phyloP scores from a whole-genome alignment of 164 flowering plant species.

The Annona squamosa region DNA sequence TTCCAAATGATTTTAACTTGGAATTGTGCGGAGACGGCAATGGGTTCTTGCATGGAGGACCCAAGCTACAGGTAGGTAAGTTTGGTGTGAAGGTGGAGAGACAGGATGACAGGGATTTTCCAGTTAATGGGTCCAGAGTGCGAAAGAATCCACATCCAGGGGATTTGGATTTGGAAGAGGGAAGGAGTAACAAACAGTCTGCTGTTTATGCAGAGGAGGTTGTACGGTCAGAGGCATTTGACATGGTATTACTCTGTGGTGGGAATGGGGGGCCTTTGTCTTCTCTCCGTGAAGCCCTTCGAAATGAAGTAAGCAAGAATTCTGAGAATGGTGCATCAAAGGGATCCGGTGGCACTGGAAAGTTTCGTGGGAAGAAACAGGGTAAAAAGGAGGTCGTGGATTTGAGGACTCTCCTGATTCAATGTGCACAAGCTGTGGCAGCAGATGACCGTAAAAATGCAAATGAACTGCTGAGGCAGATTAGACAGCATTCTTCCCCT shows the following conservation, averaged over 20 bases:
- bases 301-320: slow-evolving; percentile 27
- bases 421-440: slow-evolving; percentile 80
- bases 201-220: slow-evolving; percentile 36
- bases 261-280: slow-evolving; percentile 8
- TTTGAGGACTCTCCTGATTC: slow-evolving; percentile 63
- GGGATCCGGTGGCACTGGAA: slow-evolving; percentile 34
- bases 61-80: slow-evolving; percentile 11
- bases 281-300: slow-evolving; percentile 32
- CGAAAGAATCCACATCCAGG: slow-evolving; percentile 42
- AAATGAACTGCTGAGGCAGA: slow-evolving; percentile 58
- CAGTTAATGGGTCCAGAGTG: slow-evolving; percentile 25
- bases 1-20: slow-evolving; percentile 28
- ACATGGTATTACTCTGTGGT: slow-evolving; percentile 52
- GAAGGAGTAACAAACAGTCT: slow-evolving; percentile 55
- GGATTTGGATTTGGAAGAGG: slow-evolving; percentile 32
- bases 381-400: slow-evolving; percentile 63
- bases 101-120: slow-evolving; percentile 15
- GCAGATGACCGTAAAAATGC: slow-evolving; percentile 65
- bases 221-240: slow-evolving; percentile 44
- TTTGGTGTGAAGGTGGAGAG: slow-evolving; percentile 17
- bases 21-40: slow-evolving; percentile 18
- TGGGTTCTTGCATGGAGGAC: slow-evolving; percentile 1
- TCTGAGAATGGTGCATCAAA: slow-evolving; percentile 33
- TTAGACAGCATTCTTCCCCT: slow-evolving; percentile 71
- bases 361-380: slow-evolving; percentile 52